Evolutionary conservation across 139 green algal species (phyloP).

Genomic region (Limnomonas spitsbergensis): DNA sequence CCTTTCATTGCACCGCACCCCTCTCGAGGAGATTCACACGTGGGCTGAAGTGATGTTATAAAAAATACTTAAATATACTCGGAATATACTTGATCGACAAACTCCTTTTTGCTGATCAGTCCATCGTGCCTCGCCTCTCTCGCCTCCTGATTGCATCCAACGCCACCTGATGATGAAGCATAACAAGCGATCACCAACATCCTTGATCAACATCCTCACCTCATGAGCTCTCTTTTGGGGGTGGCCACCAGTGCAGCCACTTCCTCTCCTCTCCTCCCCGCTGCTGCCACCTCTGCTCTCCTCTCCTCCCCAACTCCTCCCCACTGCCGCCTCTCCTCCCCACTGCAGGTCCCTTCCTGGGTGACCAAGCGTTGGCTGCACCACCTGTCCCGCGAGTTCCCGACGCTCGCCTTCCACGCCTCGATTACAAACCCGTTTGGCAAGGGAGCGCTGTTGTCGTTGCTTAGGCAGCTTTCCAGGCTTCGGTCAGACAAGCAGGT

Average conservation of each 20-base stretch:
- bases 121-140: no score
- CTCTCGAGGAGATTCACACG: neutral
- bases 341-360: conserved; percentile 92
- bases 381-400: conserved; percentile 85
- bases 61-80: conserved; percentile 67
- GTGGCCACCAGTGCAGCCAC: no score
- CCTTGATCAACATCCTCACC: no score
- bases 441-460: conserved; percentile 85
- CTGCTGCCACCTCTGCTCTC: no score
- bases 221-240: no score
- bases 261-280: no score
- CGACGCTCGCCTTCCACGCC: conserved; percentile 96
- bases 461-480: conserved; percentile 82
- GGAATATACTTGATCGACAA: conserved; percentile 20
- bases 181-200: no score
- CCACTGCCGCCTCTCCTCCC: neutral
- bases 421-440: conserved; percentile 96
- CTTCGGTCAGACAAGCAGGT: conserved; percentile 94
- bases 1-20: neutral
- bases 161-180: no score
- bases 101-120: conserved; percentile 38
- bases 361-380: conserved; percentile 96
- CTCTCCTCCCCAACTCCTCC: neutral
- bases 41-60: conserved; percentile 25
- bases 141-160: no score